Conservation (phyloP, 1,284 basidiomycete genomes). For the Schizophyllum amplum region DNA sequence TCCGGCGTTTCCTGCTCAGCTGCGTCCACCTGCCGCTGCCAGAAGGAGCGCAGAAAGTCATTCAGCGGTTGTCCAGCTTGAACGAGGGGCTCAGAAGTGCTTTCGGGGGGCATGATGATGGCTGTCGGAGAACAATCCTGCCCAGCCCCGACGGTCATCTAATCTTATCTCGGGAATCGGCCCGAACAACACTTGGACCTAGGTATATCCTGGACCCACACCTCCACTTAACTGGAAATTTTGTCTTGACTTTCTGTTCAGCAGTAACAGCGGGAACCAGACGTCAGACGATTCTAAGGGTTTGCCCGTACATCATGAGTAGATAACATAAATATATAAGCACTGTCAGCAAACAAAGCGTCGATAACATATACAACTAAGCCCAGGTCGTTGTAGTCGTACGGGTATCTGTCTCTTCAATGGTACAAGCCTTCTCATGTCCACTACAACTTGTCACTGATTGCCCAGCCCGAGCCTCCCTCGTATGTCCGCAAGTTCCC, state of each 20-base stretch:
- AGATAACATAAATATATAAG: too few species aligned
- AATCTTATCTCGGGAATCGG: not conserved
- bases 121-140: not conserved
- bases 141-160: not conserved
- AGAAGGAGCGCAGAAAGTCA: conserved; percentile 73
- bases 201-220: not conserved
- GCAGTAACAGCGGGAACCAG: too few species aligned
- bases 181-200: not conserved
- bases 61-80: conserved; percentile 70
- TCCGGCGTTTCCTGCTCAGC: conserved; percentile 80
- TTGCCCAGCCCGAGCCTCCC: not conserved
- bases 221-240: not conserved
- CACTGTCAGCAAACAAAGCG: too few species aligned
- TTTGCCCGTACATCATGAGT: too few species aligned
- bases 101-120: not conserved
- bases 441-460: too few species aligned
- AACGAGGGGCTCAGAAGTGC: conserved; percentile 35
- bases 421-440: too few species aligned
- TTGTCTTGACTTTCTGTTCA: too few species aligned
- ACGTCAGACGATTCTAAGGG: too few species aligned
- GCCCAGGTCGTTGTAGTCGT: too few species aligned
- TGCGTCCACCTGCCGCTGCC: conserved; percentile 74
- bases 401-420: too few species aligned
- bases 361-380: too few species aligned
- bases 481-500: not conserved